phyloP scores from a whole-genome alignment of 1,284 basidiomycete genomes.

The Leccinum laetum region DNA sequence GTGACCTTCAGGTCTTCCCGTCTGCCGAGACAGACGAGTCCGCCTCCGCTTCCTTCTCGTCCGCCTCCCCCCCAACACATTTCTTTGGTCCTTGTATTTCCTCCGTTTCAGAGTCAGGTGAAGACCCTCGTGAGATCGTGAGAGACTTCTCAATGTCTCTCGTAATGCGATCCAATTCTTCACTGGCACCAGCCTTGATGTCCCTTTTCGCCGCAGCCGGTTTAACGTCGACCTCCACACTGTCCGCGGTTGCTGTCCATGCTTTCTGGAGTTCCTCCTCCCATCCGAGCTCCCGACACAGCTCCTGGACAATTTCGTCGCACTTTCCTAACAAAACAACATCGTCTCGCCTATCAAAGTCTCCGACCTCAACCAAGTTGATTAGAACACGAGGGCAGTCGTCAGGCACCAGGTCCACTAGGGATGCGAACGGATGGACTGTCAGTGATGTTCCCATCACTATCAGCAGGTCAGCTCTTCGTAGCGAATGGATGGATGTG shows the following conservation, averaged over 20 bases:
- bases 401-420: slow-evolving; percentile 49
- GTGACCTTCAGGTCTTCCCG: slow-evolving; percentile 4
- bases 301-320: slow-evolving; percentile 58
- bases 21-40: background rate
- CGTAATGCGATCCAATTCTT: slow-evolving; percentile 37
- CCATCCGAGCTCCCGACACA: slow-evolving; percentile 72
- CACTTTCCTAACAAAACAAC: slow-evolving; percentile 66
- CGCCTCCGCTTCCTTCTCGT: background rate
- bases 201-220: slow-evolving; percentile 8
- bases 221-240: slow-evolving; percentile 22
- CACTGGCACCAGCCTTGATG: slow-evolving; percentile 18
- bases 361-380: slow-evolving; percentile 67
- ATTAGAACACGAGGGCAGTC: slow-evolving; percentile 60
- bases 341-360: slow-evolving; percentile 54
- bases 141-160: slow-evolving; percentile 33
- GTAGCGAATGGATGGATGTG: slow-evolving; percentile 45
- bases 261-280: slow-evolving; percentile 55
- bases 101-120: background rate
- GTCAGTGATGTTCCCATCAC: slow-evolving; percentile 92
- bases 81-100: background rate
- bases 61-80: background rate
- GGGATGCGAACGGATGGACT: slow-evolving; percentile 75
- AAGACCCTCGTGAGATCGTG: slow-evolving; percentile 16
- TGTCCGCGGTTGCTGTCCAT: slow-evolving; percentile 52
- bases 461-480: slow-evolving; percentile 81